These are phyloP conservation scores for Phytophthora brassicae DNA, from an alignment of 352 stramenopile species.

Conservation along the genomic window DNA sequence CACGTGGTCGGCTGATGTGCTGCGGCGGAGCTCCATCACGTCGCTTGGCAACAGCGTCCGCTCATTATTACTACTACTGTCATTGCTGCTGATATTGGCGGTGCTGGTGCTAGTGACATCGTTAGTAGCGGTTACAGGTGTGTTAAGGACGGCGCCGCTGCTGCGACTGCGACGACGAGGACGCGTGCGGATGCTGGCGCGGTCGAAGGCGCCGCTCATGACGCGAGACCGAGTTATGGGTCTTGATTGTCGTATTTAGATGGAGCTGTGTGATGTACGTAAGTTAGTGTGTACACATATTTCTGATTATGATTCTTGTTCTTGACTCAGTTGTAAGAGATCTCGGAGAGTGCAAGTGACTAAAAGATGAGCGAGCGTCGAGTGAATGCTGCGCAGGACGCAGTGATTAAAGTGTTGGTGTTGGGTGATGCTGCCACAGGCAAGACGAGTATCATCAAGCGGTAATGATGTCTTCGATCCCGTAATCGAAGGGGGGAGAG, in stretches of 20 bases:
- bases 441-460: constrained; percentile 93
- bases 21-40: constrained; percentile 45
- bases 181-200: constrained; percentile 18
- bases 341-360: not conserved
- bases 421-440: constrained; percentile 89
- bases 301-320: constrained; percentile 2
- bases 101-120: constrained; percentile 33
- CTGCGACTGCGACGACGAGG: constrained; percentile 55
- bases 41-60: constrained; percentile 32
- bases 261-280: not conserved
- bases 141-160: constrained; percentile 89
- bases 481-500: constrained; percentile 15
- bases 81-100: not conserved
- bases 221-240: constrained; percentile 12
- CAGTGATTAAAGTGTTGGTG: constrained; percentile 92
- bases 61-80: constrained; percentile 10
- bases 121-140: constrained; percentile 52
- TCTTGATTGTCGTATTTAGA: constrained; percentile 10
- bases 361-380: constrained; percentile 61
- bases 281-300: not conserved
- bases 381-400: constrained; percentile 80
- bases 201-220: constrained; percentile 33
- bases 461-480: constrained; percentile 38
- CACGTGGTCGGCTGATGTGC: constrained; percentile 36
- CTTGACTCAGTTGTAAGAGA: constrained; percentile 8